These are phyloP conservation scores for Tylopilus sp. DNA, from an alignment of 768 basidiomycete genomes.

Conservation along the genomic window DNA sequence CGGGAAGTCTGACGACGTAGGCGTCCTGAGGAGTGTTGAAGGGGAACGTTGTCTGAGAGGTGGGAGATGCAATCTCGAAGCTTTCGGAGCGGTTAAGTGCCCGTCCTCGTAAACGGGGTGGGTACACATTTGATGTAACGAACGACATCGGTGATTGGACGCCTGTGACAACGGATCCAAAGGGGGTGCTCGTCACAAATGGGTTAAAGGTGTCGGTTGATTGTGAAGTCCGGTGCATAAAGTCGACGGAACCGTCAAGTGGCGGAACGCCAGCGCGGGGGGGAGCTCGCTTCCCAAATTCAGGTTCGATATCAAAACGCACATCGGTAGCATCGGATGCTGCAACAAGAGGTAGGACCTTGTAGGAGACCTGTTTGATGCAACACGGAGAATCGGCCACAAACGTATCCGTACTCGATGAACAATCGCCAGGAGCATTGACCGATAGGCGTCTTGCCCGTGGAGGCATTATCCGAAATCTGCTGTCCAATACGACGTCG, in stretches of 20 bases:
- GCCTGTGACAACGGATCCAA: neutral
- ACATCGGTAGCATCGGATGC: neutral
- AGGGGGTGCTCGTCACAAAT: constrained; percentile 17
- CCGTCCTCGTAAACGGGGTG: neutral
- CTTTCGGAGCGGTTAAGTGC: neutral
- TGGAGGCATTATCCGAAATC: constrained; percentile 3
- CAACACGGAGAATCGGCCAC: constrained; percentile 22
- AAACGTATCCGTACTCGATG: constrained; percentile 21
- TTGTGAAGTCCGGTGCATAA: neutral
- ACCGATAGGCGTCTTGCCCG: constrained; percentile 6
- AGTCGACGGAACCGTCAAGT: neutral
- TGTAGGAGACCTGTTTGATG: constrained; percentile 3
- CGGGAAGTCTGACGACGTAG: constrained; percentile 14
- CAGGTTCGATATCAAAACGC: neutral
- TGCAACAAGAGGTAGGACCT: constrained; percentile 6
- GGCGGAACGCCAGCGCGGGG: neutral
- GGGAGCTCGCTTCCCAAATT: neutral
- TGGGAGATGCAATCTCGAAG: neutral
- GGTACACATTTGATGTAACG: neutral
- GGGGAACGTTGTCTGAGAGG: constrained; percentile 1
- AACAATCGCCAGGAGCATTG: constrained; percentile 6
- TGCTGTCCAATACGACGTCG: neutral
- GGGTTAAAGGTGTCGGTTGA: constrained; percentile 12
- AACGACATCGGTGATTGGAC: neutral
- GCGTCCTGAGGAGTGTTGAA: constrained; percentile 1